These are phyloP conservation scores for Aspergillus wentii DNA, from an alignment of 495 filamentous ascomycete genomes.

Conservation along the genomic window DNA sequence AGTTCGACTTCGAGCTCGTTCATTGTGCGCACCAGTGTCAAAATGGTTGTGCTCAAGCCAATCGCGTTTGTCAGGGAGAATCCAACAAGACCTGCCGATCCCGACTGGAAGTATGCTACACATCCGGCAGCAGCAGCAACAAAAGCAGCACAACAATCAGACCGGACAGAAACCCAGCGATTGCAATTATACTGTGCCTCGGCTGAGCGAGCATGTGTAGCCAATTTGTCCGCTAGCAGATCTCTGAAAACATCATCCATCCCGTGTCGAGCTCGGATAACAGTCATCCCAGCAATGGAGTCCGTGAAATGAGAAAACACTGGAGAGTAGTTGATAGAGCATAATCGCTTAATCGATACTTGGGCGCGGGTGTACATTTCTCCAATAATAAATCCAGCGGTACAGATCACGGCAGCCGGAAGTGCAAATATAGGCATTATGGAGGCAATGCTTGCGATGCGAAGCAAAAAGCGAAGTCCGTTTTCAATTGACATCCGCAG, in stretches of 20 bases:
- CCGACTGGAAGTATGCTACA: constrained; percentile 39
- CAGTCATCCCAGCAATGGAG: constrained; percentile 39
- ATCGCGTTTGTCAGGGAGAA: constrained; percentile 47
- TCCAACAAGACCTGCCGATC: constrained; percentile 38
- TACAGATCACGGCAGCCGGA: constrained; percentile 35
- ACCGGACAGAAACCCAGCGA: constrained; percentile 44
- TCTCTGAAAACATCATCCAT: constrained; percentile 40
- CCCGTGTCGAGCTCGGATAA: constrained; percentile 40
- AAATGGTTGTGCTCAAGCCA: constrained; percentile 40
- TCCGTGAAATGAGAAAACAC: constrained; percentile 48
- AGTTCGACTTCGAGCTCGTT: constrained; percentile 48
- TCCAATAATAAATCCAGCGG: constrained; percentile 36
- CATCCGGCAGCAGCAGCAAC: constrained; percentile 40
- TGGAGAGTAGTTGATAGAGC: constrained; percentile 41
- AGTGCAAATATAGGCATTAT: constrained; percentile 47
- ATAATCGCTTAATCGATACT: constrained; percentile 37
- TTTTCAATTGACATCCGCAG: constrained; percentile 35
- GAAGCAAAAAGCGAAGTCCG: constrained; percentile 31
- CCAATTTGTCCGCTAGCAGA: constrained; percentile 36
- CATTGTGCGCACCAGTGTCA: constrained; percentile 38
- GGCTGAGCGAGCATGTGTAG: constrained; percentile 27
- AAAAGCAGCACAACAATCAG: constrained; percentile 43
- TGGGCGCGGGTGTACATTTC: constrained; percentile 47
- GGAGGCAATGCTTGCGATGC: constrained; percentile 39
- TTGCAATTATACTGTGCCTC: constrained; percentile 47